Evolutionary conservation across 371 early-diverging fungal genomes (phyloP), one percentile per base, ranked within the genome.

Genomic region (Mucor mucedo): DNA sequence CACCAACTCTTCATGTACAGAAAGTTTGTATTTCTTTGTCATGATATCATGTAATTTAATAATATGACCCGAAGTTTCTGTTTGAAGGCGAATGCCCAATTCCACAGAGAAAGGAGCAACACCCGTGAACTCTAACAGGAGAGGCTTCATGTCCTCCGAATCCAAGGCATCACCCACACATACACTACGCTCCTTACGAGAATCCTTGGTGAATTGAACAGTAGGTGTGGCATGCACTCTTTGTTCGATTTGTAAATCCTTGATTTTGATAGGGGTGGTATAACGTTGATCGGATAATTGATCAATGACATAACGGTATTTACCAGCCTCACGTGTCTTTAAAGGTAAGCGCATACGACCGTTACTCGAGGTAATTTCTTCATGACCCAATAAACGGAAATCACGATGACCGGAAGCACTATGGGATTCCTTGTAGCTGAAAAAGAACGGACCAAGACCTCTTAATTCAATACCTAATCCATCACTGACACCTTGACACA

Each of bases 271-370:
- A 9, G 80, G 78, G 2, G 62, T 48, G 0, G 65, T 71, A 58
- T 84, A 84, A 2, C 73, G 63, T 52, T 80, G 80, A 61, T 84
- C 85, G 0, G 85, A 52, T 14, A 84, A 56, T 30, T 66, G 69
- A 10, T 76, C 72, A 60, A 84, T 81, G 8, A 69, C 64, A 48
- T 84, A 84, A 11, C 68, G 62, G 49, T 77, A 78, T 21, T 60
- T 68, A 40, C 85, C 85, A 39, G 71, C 52, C 40, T 68, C 59
- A 1, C 68, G 57, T 2, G 85, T 82, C 7, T 60, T 63, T 42
- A 84, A 60, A 28, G 69, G 69, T 33, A 84, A 56, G 49, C 73
- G 76, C 4, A 72, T 67, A 14, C 70, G 70, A 11, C 63, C 11
- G 21, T 67, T 55, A 41, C 76, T 78, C 5, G 83, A 60, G 16